Evolutionary conservation across 352 stramenopile genomes (phyloP).

Genomic region (Aphanomyces astaci): DNA sequence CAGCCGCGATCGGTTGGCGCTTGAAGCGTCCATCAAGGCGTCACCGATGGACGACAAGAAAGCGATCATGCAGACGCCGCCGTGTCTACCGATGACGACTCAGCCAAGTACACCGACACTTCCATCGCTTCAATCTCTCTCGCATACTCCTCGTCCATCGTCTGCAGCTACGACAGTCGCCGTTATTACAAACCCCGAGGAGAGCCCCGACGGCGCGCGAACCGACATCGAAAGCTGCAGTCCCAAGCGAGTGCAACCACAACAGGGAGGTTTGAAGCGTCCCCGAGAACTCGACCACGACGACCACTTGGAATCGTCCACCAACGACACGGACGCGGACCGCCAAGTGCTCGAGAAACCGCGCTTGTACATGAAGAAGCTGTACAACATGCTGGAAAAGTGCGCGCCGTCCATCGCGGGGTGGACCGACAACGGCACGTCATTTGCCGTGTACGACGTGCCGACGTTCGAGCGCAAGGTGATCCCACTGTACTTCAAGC

Average conservation of each 20-base stretch:
- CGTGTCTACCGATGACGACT: neutral
- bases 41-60: constrained; percentile 18
- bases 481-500: constrained; percentile 89
- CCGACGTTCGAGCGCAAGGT: constrained; percentile 78
- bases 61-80: neutral
- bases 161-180: neutral
- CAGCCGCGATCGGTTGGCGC: constrained; percentile 17
- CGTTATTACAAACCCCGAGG: neutral
- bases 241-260: too few relatives aligned
- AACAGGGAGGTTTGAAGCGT: neutral
- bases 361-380: constrained; percentile 85
- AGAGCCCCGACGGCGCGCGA: constrained; percentile 2
- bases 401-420: constrained; percentile 61
- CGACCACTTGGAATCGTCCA: neutral
- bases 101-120: constrained; percentile 6
- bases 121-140: constrained; percentile 5
- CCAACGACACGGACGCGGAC: neutral
- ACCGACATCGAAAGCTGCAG: constrained; percentile 12
- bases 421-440: constrained; percentile 70
- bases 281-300: neutral
- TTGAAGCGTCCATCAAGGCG: constrained; percentile 17
- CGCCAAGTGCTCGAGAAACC: constrained; percentile 26
- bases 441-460: constrained; percentile 84
- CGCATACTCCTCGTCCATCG: neutral
- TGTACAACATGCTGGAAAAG: constrained; percentile 84